Base-by-base conservation (phyloP, 352 stramenopile species). In the Pythium rhizo-oryzae region DNA sequence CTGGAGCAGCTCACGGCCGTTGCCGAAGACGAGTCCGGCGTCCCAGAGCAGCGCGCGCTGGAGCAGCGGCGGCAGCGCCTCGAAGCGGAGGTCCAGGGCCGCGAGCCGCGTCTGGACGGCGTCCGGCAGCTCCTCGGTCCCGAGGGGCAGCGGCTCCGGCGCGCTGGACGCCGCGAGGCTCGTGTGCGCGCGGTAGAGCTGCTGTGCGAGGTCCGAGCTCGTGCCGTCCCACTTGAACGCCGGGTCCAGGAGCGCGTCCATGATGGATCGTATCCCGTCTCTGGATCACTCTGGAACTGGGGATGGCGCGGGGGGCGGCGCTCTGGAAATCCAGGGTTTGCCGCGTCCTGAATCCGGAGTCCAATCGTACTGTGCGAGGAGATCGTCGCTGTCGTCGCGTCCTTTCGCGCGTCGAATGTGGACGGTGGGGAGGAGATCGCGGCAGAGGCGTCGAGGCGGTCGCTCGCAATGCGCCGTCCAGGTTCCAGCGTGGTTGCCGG, bases 21-120 rank as follows among this genome's bases (percentile, higher is more conserved):
- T 64, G 59, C 72, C 76, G 28, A 84, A 30, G 19, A 59, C 44
- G 25, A 84, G 35, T 1, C 37, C 35, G 12, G 16, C 62, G 51
- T 50, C 74, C 78, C 78, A 83, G 8, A 83, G 35, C 5, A 83
- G 43, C 19, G 78, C 70, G 13, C 69, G 73, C 59, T 83, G 78
- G 12, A 82, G 66, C 25, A 78, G 62, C 21, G 52, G 37, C 1
- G 66, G 43, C 0, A 67, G 52, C 19, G 37, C 13, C 16, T 58
- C 57, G 35, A 70, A 70, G 28, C 56, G 56, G 12, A 70, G 18
- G 28, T 47, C 41, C 1, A 70, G 1, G 28, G 51, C 18, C 13
- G 39, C 51, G 50, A 71, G 57, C 4, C 65, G 65, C 0, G n/a
- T 7, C 51, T 58, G 59, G 41, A 71, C 54, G 21, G 39, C 15